A percentile compares a stretch with the other conserved stretches of the same genome.
phyloP scores from a whole-genome alignment of 345 rosid species.

The Eucalyptus coolabah region DNA sequence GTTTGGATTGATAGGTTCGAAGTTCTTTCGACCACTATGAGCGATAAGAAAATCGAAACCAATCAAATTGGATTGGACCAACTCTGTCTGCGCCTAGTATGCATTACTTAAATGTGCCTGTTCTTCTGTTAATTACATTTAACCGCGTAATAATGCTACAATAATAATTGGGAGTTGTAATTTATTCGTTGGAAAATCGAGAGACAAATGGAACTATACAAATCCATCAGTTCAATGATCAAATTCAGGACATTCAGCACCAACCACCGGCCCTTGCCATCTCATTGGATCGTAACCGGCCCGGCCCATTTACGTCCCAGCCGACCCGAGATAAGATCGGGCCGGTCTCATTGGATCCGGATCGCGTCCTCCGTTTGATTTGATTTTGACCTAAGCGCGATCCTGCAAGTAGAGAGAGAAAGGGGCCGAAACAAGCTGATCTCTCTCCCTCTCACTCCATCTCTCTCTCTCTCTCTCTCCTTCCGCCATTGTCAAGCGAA shows the following conservation, averaged over 20 bases:
- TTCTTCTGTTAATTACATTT: background rate
- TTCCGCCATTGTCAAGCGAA: background rate
- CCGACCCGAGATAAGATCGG: background rate
- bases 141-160: background rate
- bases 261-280: background rate
- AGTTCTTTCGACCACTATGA: rapidly evolving
- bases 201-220: background rate
- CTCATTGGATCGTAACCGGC: background rate
- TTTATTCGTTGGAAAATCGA: background rate
- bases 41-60: background rate
- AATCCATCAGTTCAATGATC: background rate
- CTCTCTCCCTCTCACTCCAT: background rate
- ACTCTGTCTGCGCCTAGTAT: background rate
- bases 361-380: background rate
- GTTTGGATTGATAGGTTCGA: background rate
- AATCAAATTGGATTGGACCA: background rate
- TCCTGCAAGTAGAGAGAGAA: background rate
- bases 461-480: background rate
- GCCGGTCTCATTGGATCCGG: background rate
- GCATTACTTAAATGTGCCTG: background rate
- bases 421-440: background rate
- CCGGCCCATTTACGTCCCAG: background rate
- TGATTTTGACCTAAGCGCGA: background rate
- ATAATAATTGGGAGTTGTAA: background rate
- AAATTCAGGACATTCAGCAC: background rate